Evolutionary conservation across 768 basidiomycete species (phyloP).

Genomic region (Auriculariales sp.): DNA sequence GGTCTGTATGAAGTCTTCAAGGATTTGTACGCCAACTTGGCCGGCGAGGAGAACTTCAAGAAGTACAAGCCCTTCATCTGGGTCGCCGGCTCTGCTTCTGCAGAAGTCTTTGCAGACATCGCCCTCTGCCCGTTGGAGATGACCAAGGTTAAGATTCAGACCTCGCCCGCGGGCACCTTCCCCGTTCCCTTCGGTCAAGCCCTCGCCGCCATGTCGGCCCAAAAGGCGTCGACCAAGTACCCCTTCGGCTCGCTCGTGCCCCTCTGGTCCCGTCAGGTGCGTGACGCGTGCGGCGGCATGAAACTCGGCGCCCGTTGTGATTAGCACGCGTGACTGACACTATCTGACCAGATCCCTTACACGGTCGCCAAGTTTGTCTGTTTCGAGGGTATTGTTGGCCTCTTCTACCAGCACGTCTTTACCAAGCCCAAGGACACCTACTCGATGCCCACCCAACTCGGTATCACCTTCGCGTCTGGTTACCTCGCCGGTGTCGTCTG

Average conservation of each 20-base stretch:
- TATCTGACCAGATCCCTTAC: constrained; percentile 64
- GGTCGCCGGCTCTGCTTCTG: constrained; percentile 87
- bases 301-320: too few relatives aligned
- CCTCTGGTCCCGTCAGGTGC: constrained; percentile 77
- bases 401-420: constrained; percentile 84
- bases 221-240: constrained; percentile 59
- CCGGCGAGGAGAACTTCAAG: constrained; percentile 65
- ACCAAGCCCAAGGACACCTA: constrained; percentile 64
- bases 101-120: constrained; percentile 91
- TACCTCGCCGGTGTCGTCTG: constrained; percentile 93
- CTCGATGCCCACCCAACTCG: constrained; percentile 72
- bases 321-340: background rate
- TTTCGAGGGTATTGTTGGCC: constrained; percentile 76
- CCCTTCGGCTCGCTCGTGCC: constrained; percentile 78
- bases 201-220: constrained; percentile 50
- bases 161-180: constrained; percentile 60
- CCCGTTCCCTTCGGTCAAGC: constrained; percentile 62
- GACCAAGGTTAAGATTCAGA: constrained; percentile 87
- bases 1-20: constrained; percentile 97
- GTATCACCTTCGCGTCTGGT: constrained; percentile 80
- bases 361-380: constrained; percentile 99
- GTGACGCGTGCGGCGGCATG: constrained; percentile 11
- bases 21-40: constrained; percentile 78
- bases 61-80: constrained; percentile 86
- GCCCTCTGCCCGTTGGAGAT: constrained; percentile 92